Conservation (phyloP, 129 eudicot species). For the sunflower (Helianthus annuus) region DNA sequence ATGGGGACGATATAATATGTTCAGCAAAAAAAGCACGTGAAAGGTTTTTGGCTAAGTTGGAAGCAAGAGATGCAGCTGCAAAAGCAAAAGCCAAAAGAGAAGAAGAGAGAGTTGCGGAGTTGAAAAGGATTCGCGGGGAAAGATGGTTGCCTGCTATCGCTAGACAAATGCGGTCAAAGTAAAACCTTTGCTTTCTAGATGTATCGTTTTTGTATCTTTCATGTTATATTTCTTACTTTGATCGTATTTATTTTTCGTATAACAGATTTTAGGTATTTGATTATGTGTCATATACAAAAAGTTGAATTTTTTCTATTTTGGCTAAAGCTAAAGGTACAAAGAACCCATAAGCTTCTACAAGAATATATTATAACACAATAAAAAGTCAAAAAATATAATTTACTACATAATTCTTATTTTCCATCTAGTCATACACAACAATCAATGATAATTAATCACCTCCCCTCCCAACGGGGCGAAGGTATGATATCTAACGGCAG, state of each 20-base stretch:
- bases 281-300: neutral
- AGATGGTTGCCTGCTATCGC: constrained; percentile 89
- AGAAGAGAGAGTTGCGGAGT: constrained; percentile 72
- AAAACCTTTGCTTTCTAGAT: neutral
- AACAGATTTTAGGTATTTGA: neutral
- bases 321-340: no score
- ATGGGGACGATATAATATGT: constrained; percentile 61
- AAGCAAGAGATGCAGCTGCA: constrained; percentile 71
- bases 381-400: neutral
- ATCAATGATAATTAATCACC: neutral
- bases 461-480: no score
- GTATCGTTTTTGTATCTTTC: neutral
- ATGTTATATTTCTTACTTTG: neutral
- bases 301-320: no score
- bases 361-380: neutral
- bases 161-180: constrained; percentile 44
- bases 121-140: constrained; percentile 79
- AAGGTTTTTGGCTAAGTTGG: constrained; percentile 50
- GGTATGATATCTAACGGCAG: neutral
- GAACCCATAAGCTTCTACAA: neutral
- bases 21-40: constrained; percentile 54
- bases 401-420: constrained; percentile 6
- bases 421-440: constrained; percentile 19
- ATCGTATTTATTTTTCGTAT: neutral
- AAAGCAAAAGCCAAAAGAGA: constrained; percentile 70